These are phyloP conservation scores for Endotrypanum monterogeii DNA, from an alignment of 208 protist species.

Conservation along the genomic window DNA sequence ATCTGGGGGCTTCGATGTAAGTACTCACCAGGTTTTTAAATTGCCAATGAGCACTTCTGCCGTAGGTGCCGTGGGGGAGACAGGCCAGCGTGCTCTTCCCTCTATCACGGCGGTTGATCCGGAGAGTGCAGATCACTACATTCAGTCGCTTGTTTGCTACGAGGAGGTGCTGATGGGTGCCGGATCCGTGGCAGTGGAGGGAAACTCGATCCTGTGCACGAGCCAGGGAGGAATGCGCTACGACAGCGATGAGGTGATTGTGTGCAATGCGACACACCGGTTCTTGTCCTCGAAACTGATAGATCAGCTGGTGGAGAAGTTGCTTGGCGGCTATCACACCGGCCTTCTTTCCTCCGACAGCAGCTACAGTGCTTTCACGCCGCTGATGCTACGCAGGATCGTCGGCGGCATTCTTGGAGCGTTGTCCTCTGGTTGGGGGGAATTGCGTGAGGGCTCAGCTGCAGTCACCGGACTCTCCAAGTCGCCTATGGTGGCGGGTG, in stretches of 20 bases:
- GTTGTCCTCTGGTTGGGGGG: slow-evolving; percentile 16
- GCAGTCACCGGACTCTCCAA: slow-evolving; percentile 8
- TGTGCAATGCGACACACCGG: slow-evolving; percentile 40
- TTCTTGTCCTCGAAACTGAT: slow-evolving; percentile 53
- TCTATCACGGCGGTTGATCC: slow-evolving; percentile 19
- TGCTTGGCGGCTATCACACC: slow-evolving; percentile 59
- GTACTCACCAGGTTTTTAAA: background rate
- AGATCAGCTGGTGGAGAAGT: slow-evolving; percentile 57
- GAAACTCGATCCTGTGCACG: slow-evolving; percentile 57
- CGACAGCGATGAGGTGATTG: slow-evolving; percentile 74
- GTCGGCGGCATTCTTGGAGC: slow-evolving; percentile 54
- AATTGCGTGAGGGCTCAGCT: slow-evolving; percentile 10
- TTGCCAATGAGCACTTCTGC: background rate
- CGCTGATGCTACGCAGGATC: slow-evolving; percentile 69
- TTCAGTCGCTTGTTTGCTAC: slow-evolving; percentile 65
- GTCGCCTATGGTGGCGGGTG: slow-evolving; percentile 35
- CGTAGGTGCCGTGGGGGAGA: background rate
- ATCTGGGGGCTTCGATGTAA: background rate
- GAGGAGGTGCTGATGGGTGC: slow-evolving; percentile 64
- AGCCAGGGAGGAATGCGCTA: slow-evolving; percentile 59
- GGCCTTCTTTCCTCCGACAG: slow-evolving; percentile 73
- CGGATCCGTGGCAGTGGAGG: slow-evolving; percentile 60
- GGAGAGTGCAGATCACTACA: slow-evolving; percentile 20
- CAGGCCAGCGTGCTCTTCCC: slow-evolving; percentile 14
- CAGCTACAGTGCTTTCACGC: slow-evolving; percentile 69